Evolutionary conservation across 768 basidiomycete genomes (phyloP), one percentile per base, ranked within the genome.

Genomic region (Cystofilobasidium capitatum): DNA sequence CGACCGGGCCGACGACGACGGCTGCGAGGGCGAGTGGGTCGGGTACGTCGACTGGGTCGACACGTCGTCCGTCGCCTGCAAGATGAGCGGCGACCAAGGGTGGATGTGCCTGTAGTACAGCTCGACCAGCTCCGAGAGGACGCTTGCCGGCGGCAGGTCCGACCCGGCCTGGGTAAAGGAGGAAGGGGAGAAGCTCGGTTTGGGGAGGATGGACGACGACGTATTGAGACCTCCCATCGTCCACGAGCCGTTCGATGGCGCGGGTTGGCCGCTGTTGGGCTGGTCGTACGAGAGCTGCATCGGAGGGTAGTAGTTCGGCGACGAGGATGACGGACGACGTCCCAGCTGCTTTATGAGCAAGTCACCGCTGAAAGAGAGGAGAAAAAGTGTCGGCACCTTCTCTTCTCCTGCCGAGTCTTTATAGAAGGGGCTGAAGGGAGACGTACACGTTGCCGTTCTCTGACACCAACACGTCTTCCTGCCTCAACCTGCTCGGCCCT

Each of bases 51-150:
- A 29, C 31, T 33, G 29, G 4, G 29, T 39, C 26, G 58, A 39
- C 3, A 42, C 24, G 22, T 39, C 36, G 58, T 33, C 58, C 4
- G n/a, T n/a, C n/a, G 58, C 36, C 22, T 61, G 36, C 12, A 66
- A 14, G 6, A 66, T 31, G 45, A 66, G 58, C n/a, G 58, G 58
- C 26, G 57, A 26, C 42, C 57, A 59, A 22, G 65, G 65, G 20
- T 66, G 45, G n/a, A 66, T 44, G 58, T 66, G 65, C 14, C 31
- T n/a, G 47, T 59, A 66, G 59, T 49, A 66, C 16, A 66, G 47
- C 10, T 36, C 44, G 58, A 66, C 44, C 26, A 66, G 65, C 26
- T 66, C 65, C 22, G 42, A 33, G 58, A 66, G 40, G 36, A 66
- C 59, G 9, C 61, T 51, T 4, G 58, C 45, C 31, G 65, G 65